phyloP scores from a whole-genome alignment of 805 yeast species.

The Brettanomyces naardenensis region DNA sequence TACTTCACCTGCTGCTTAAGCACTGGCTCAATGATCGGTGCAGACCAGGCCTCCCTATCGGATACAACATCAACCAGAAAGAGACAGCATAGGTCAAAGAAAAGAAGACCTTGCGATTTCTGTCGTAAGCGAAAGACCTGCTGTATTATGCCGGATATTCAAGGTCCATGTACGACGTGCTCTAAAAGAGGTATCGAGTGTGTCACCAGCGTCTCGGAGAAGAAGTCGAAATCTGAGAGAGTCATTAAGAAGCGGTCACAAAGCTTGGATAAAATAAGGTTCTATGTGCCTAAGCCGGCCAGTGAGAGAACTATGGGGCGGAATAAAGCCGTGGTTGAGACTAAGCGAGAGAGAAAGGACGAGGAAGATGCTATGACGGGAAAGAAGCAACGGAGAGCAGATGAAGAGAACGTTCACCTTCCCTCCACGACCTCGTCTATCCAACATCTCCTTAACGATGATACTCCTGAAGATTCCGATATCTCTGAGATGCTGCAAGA shows the following conservation, averaged over 20 bases:
- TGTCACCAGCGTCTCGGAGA: not conserved
- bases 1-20: too few species aligned
- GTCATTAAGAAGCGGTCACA: not conserved
- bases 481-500: too few species aligned
- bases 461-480: too few species aligned
- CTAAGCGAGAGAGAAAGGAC: too few species aligned
- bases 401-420: not conserved
- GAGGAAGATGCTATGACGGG: not conserved
- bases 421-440: too few species aligned
- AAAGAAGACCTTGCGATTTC: constrained; percentile 46
- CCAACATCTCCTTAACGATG: not conserved
- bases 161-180: constrained; percentile 3
- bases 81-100: constrained; percentile 41
- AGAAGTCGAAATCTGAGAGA: too few species aligned
- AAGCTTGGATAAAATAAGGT: not conserved
- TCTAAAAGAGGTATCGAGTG: constrained; percentile 2
- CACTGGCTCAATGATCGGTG: too few species aligned
- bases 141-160: constrained; percentile 33
- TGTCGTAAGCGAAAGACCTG: constrained; percentile 40
- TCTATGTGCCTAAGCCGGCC: not conserved
- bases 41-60: too few species aligned
- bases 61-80: too few species aligned
- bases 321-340: too few species aligned
- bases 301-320: too few species aligned
- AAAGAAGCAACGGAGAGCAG: not conserved